phyloP scores from a whole-genome alignment of 306 rosid genomes.

The Lupinus albus region DNA sequence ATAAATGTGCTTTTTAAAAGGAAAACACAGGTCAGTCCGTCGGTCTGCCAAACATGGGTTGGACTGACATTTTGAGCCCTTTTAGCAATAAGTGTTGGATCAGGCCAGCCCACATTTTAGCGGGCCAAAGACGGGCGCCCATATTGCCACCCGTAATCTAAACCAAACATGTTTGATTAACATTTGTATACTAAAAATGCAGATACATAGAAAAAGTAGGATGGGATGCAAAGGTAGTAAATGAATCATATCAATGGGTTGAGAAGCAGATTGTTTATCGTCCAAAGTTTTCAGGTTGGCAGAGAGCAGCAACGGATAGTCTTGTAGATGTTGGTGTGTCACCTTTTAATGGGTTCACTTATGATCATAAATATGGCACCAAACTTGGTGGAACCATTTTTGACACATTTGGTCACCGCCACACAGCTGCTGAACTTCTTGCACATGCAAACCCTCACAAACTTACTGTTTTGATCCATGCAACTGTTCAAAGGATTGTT shows the following conservation, averaged over 20 bases:
- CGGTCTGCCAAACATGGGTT: no score
- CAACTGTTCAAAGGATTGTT: slow-evolving; percentile 71
- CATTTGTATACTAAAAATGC: slow-evolving; percentile 29
- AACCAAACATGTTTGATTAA: not conserved
- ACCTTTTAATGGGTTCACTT: slow-evolving; percentile 87
- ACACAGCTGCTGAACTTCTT: slow-evolving; percentile 76
- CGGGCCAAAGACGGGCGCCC: no score
- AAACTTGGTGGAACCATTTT: slow-evolving; percentile 88
- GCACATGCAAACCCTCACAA: slow-evolving; percentile 62
- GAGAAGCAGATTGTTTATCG: slow-evolving; percentile 76
- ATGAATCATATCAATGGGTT: slow-evolving; percentile 72
- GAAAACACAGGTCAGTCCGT: no score
- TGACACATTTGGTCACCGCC: slow-evolving; percentile 75
- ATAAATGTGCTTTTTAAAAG: no score
- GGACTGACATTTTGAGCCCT: no score
- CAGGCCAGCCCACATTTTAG: no score
- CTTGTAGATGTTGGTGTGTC: slow-evolving; percentile 70
- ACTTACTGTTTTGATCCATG: slow-evolving; percentile 66
- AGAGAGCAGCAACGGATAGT: slow-evolving; percentile 64
- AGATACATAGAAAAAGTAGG: slow-evolving; percentile 63
- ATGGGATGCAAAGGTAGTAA: slow-evolving; percentile 71
- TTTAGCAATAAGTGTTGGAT: no score
- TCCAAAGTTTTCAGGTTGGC: slow-evolving; percentile 58
- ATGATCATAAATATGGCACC: slow-evolving; percentile 76
- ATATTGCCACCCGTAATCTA: no score